Evolutionary conservation across 2,329 filamentous ascomycete species (phyloP).

Genomic region (Epicoccum sorghinum): DNA sequence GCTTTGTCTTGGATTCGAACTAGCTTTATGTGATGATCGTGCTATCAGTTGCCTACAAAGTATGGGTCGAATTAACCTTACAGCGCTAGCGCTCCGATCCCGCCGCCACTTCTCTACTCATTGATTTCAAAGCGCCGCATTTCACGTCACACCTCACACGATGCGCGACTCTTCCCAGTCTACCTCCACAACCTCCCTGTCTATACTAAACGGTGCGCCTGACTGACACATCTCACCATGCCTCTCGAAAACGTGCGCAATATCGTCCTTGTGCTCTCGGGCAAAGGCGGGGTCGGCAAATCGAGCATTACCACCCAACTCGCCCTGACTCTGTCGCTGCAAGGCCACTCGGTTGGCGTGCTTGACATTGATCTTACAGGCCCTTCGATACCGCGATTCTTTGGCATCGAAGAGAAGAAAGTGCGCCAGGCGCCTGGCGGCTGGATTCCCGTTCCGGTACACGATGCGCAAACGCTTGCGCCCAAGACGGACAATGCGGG

Average conservation of each 20-base stretch:
- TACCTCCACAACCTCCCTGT: background rate
- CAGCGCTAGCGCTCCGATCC: conserved; percentile 28
- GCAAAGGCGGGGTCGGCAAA: conserved; percentile 97
- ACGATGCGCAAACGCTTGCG: conserved; percentile 58
- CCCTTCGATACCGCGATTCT: conserved; percentile 93
- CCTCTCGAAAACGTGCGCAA: conserved; percentile 75
- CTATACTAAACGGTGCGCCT: conserved; percentile 14
- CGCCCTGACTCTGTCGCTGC: conserved; percentile 82
- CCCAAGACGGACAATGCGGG: conserved; percentile 15
- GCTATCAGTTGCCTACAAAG: no score
- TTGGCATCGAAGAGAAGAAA: conserved; percentile 86
- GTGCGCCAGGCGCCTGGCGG: conserved; percentile 90
- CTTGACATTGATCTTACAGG: conserved; percentile 96
- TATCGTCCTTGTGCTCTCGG: conserved; percentile 84
- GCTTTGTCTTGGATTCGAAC: background rate
- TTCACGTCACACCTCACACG: conserved; percentile 23
- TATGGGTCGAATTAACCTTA: conserved; percentile 12
- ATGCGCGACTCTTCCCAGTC: conserved; percentile 3
- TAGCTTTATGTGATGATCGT: background rate
- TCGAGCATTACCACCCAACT: conserved; percentile 97
- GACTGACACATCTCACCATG: conserved; percentile 57
- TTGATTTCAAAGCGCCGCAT: conserved; percentile 41
- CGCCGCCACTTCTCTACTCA: conserved; percentile 33
- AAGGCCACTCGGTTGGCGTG: conserved; percentile 88
- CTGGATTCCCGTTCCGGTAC: conserved; percentile 88